Evolutionary conservation across 768 basidiomycete genomes (phyloP).

Genomic region (Termitomyces heimii): DNA sequence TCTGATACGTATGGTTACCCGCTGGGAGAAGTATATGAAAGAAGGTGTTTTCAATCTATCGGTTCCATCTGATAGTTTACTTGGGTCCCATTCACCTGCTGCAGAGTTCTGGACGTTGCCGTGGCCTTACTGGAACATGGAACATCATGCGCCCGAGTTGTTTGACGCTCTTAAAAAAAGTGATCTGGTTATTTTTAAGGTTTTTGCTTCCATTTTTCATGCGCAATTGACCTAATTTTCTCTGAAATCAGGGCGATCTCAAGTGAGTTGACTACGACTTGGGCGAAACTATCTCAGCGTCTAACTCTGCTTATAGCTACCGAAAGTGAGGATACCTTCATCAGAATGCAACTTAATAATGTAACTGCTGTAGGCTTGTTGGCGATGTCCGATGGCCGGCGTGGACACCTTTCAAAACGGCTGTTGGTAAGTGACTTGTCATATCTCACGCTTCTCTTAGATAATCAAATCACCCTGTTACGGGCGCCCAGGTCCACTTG

Average conservation of each 20-base stretch:
- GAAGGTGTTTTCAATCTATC: slow-evolving; percentile 68
- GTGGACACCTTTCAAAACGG: slow-evolving; percentile 66
- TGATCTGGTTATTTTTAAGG: slow-evolving; percentile 83
- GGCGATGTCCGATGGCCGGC: slow-evolving; percentile 88
- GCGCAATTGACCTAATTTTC: background rate
- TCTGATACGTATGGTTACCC: slow-evolving; percentile 52
- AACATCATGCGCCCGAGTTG: slow-evolving; percentile 41
- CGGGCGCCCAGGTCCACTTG: slow-evolving; percentile 51
- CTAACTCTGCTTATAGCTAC: slow-evolving; percentile 40
- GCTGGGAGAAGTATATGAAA: slow-evolving; percentile 73
- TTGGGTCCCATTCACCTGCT: slow-evolving; percentile 35
- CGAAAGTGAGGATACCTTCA: slow-evolving; percentile 57
- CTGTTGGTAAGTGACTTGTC: slow-evolving; percentile 47
- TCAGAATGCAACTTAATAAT: background rate
- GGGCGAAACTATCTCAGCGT: background rate
- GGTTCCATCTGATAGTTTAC: slow-evolving; percentile 50
- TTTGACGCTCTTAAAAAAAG: slow-evolving; percentile 47
- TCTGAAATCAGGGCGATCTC: slow-evolving; percentile 62
- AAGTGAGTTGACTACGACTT: slow-evolving; percentile 54
- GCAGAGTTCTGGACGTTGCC: slow-evolving; percentile 67
- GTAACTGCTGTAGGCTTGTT: slow-evolving; percentile 51
- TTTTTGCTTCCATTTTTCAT: slow-evolving; percentile 12
- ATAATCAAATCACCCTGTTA: background rate
- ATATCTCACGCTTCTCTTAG: background rate
- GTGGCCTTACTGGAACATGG: slow-evolving; percentile 74